Evolutionary conservation across 169 alveolate genomes (phyloP).

Genomic region (Plasmodium ovale): DNA sequence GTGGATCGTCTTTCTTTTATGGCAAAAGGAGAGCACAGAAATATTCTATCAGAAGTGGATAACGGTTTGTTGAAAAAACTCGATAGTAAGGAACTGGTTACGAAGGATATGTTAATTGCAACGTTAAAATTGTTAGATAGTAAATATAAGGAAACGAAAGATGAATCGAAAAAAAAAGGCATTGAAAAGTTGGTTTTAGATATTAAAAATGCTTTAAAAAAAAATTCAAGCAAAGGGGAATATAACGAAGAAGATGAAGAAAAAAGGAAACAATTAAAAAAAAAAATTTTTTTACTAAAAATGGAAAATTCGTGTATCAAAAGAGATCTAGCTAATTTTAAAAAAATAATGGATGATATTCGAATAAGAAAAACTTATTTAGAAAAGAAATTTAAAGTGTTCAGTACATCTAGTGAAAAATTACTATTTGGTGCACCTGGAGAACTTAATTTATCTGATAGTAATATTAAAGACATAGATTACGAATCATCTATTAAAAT

Average conservation of each 20-base stretch:
- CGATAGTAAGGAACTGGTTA: slow-evolving; percentile 25
- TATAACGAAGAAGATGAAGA: slow-evolving; percentile 8
- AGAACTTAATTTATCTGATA: slow-evolving; percentile 34
- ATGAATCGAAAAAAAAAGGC: slow-evolving; percentile 18
- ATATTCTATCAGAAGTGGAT: slow-evolving; percentile 19
- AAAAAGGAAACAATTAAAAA: slow-evolving; percentile 16
- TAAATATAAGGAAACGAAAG: slow-evolving; percentile 15
- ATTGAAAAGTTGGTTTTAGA: slow-evolving; percentile 16
- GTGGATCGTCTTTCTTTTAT: slow-evolving; percentile 15
- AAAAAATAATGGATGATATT: slow-evolving; percentile 27
- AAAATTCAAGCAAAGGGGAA: not conserved
- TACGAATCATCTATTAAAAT: slow-evolving; percentile 20
- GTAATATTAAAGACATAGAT: slow-evolving; percentile 40
- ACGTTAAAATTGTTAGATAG: slow-evolving; percentile 33
- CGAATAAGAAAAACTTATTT: slow-evolving; percentile 26
- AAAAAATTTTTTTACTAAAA: slow-evolving; percentile 33
- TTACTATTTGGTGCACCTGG: slow-evolving; percentile 51
- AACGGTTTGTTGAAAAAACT: not conserved
- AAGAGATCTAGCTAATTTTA: slow-evolving; percentile 53
- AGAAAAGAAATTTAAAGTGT: slow-evolving; percentile 33
- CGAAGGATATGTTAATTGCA: slow-evolving; percentile 19
- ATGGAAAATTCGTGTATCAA: slow-evolving; percentile 41
- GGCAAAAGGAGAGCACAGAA: slow-evolving; percentile 9
- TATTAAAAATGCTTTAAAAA: slow-evolving; percentile 37
- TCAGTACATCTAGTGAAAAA: slow-evolving; percentile 30